Evolutionary conservation across 495 filamentous ascomycete genomes (phyloP), one percentile per base, ranked within the genome.

Genomic region (Daldinia vernicosa): DNA sequence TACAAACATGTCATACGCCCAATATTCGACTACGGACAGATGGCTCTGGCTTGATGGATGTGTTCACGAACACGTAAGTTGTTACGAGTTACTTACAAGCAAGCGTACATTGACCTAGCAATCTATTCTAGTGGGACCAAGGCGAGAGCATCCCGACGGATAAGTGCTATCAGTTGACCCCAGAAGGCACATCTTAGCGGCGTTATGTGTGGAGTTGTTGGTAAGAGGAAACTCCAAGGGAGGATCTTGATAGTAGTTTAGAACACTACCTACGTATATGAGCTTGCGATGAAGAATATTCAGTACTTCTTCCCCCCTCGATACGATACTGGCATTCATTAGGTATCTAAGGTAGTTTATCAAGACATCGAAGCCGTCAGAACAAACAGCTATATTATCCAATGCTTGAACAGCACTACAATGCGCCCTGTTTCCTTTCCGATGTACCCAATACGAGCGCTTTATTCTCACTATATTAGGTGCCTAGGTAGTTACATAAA

Each of bases 1-100:
- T 72, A 84, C 82, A 1, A 83, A 83, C 73, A 84, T 84, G 82
- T 82, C 80, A 43, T 84, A 82, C 54, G 81, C 82, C 0, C 74
- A 71, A 60, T 84, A 84, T 70, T 80, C 78, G 37, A 80, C 76
- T 1, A 78, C 78, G 1, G 82, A 83, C 61, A 58, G 82, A 60
- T 84, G 82, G 82, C 69, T 74, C 26, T 84, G 81, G 82, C 71
- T 84, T 57, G 80, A 69, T 45, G 82, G 82, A 22, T 84, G 82
- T 60, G 82, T 84, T 60, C 82, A 83, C 43, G 82, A 84, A 69
- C 82, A 84, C 52, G 82, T 83, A 77, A 11, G 81, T 80, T 8
- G 54, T 55, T 40, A 52, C 35, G 15, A 40, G 66, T n/a, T 33
- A 11, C 5, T 8, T 17, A 56, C 19, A 53, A 60, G 9, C 35